Base-by-base conservation (phyloP, 768 basidiomycete species). In the Hericium rajendrae region DNA sequence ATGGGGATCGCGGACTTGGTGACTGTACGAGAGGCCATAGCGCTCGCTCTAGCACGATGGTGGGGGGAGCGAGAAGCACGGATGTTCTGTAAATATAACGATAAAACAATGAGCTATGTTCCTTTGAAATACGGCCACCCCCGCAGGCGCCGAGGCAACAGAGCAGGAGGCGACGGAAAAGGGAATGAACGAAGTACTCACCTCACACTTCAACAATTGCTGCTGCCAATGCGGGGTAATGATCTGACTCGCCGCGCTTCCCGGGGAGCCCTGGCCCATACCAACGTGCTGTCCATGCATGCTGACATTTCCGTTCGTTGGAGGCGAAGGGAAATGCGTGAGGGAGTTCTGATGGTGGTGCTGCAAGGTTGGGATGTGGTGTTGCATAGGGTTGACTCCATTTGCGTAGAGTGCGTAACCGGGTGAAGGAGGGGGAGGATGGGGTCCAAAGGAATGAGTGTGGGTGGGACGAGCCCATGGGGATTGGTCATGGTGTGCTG, bases 1-100 rank as follows among this genome's bases (percentile, higher is more conserved):
- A 95, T 97, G 48, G 91, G 83, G 59, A 97, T 89, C 41, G 91
- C 90, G 32, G 89, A 82, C 72, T 92, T 94, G 43, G 89, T 76
- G 59, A 88, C 81, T 15, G 87, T 88, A 50, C 97, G 83, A 18
- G 91, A 88, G 38, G 93, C 91, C 80, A 97, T 86, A 52, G 94
- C 94, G 59, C 88, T 94, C n/a, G 92, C 88, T 51, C 94, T 81
- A 12, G 97, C 97, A 55, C 95, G 86, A 67, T 97, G 94, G 69
- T 97, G 94, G 0, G 93, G 91, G 2, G 90, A 87, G 57, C 88
- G 84, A 24, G 91, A 85, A 38, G 85, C 81, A 65, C 95, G 86
- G 60, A 88, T 83, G 74, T 91, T 84, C 91, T 94, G 57, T 2
- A 62, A 58, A 51, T 24, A 26, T 20, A 51, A 51, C 8, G n/a